These are phyloP conservation scores for Rhodotorula taiwanensis DNA, from an alignment of 768 basidiomycete genomes.

Conservation along the genomic window DNA sequence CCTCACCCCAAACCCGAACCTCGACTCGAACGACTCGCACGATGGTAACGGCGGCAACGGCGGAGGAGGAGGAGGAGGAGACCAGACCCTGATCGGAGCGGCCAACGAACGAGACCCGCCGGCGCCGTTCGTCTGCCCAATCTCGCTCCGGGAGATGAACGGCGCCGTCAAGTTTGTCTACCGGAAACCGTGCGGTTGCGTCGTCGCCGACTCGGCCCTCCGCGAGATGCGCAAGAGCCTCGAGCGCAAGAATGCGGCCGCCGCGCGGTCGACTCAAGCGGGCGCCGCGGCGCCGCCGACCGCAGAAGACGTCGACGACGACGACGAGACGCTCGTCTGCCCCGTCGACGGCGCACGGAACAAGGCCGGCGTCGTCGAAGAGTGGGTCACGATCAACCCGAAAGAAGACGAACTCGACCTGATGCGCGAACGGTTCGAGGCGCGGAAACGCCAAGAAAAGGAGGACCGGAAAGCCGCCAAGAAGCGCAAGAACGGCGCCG, in stretches of 20 bases:
- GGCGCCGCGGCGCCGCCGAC: too few relatives aligned
- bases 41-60: conserved; percentile 31
- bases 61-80: conserved; percentile 31
- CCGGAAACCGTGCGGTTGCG: conserved; percentile 76
- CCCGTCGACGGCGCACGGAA: conserved; percentile 40
- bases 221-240: conserved; percentile 52
- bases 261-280: neutral
- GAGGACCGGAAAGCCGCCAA: conserved; percentile 50
- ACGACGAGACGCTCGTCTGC: conserved; percentile 38
- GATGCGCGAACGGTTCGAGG: conserved; percentile 57
- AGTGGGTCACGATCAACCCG: conserved; percentile 60
- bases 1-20: conserved; percentile 66
- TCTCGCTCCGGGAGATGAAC: conserved; percentile 91
- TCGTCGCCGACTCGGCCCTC: conserved; percentile 77
- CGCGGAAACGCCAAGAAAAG: conserved; percentile 53
- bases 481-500: conserved; percentile 54
- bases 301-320: conserved; percentile 36
- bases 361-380: conserved; percentile 55
- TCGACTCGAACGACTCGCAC: conserved; percentile 39
- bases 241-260: conserved; percentile 21
- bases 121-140: conserved; percentile 79
- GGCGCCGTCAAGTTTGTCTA: conserved; percentile 83
- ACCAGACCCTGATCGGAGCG: neutral
- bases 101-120: conserved; percentile 35
- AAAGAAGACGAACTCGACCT: conserved; percentile 54